Evolutionary conservation across 768 basidiomycete species (phyloP).

Genomic region (Tephrocybe sp.): DNA sequence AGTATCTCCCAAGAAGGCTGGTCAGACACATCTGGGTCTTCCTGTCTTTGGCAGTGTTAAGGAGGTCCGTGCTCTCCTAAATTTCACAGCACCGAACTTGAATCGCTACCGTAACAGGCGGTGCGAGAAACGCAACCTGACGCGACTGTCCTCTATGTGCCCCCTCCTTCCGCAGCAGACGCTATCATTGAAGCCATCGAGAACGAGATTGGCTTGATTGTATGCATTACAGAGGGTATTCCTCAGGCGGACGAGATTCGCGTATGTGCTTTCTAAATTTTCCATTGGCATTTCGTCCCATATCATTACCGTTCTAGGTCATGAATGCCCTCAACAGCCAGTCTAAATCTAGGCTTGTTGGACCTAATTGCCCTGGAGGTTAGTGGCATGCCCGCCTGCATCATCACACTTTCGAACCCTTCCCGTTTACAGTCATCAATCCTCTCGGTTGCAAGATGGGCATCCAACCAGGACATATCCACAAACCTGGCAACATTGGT

Average conservation of each 20-base stretch:
- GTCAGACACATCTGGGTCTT: constrained; percentile 90
- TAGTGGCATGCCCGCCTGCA: constrained; percentile 10
- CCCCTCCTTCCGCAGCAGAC: constrained; percentile 93
- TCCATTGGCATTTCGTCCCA: not conserved
- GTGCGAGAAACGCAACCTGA: constrained; percentile 86
- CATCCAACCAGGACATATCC: constrained; percentile 97
- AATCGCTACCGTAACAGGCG: constrained; percentile 56
- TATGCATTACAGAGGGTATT: constrained; percentile 98
- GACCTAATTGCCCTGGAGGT: constrained; percentile 96
- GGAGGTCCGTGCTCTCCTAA: constrained; percentile 60
- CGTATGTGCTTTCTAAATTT: constrained; percentile 41
- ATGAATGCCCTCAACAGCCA: constrained; percentile 93
- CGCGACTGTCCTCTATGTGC: constrained; percentile 96
- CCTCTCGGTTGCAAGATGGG: constrained; percentile 99
- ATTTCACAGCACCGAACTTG: not conserved
- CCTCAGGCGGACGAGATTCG: constrained; percentile 96
- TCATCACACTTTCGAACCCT: not conserved
- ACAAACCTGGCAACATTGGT: constrained; percentile 96
- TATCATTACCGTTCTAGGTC: constrained; percentile 50
- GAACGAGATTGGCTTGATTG: constrained; percentile 95
- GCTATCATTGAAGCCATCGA: constrained; percentile 99
- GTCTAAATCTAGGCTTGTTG: constrained; percentile 92
- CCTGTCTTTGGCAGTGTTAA: constrained; percentile 91
- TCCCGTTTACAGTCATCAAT: constrained; percentile 68
- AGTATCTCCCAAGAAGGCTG: constrained; percentile 95